phyloP scores from a whole-genome alignment of 768 basidiomycete species.

The Trametes cingulata region DNA sequence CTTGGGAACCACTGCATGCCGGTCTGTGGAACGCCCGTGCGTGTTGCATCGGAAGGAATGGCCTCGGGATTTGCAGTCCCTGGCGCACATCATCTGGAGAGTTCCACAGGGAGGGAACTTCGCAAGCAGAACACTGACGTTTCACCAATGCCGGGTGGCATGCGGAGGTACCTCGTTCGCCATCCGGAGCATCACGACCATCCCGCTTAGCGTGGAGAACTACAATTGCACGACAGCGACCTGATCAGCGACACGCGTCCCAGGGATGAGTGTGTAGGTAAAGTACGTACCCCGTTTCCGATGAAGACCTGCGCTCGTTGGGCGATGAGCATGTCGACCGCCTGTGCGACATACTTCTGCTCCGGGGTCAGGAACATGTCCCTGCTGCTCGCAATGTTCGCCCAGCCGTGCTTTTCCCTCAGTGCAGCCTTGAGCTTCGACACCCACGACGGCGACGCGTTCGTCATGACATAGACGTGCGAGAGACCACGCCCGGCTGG shows the following conservation, averaged over 20 bases:
- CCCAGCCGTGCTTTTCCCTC: slow-evolving; percentile 36
- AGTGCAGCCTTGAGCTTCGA: slow-evolving; percentile 39
- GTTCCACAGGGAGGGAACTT: no score
- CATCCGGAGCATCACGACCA: slow-evolving; percentile 12
- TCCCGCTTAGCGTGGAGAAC: slow-evolving; percentile 13
- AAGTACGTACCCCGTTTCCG: slow-evolving; percentile 50
- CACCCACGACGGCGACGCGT: slow-evolving; percentile 44
- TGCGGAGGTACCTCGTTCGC: background rate
- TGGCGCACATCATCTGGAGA: no score
- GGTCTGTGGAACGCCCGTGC: no score
- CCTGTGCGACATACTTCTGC: slow-evolving; percentile 46
- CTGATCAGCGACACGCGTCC: background rate
- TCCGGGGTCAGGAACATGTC: slow-evolving; percentile 44
- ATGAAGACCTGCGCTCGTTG: slow-evolving; percentile 48
- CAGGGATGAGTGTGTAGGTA: background rate
- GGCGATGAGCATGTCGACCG: slow-evolving; percentile 52
- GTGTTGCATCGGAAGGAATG: no score
- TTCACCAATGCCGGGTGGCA: slow-evolving; percentile 6
- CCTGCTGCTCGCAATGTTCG: slow-evolving; percentile 38
- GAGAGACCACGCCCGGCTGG: slow-evolving; percentile 31
- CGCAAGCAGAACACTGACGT: background rate
- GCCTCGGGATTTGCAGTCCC: no score
- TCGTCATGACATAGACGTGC: slow-evolving; percentile 49
- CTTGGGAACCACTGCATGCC: no score
- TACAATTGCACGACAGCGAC: background rate